Conservation (phyloP, 164 flowering plant genomes). For the Brasenia schreberi region DNA sequence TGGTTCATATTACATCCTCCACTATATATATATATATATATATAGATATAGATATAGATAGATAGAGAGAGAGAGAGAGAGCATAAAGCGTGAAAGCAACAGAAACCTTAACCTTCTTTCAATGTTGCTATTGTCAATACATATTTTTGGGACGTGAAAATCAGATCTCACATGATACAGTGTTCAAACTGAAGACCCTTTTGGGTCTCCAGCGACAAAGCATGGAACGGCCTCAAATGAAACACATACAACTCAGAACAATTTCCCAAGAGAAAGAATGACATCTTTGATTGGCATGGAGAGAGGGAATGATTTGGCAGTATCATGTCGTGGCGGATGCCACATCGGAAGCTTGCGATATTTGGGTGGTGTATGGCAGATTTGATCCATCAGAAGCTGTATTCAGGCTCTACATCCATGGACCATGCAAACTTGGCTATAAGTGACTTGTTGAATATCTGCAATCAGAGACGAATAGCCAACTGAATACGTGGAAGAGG, state of each 20-base stretch:
- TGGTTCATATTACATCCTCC: too few relatives aligned
- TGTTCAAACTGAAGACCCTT: not conserved
- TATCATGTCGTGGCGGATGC: conserved; percentile 1
- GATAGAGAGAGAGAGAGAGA: too few relatives aligned
- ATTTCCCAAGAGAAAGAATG: not conserved
- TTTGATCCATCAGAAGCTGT: conserved; percentile 56
- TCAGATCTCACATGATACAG: not conserved
- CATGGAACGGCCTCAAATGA: not conserved
- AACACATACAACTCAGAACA: not conserved
- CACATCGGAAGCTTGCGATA: not conserved
- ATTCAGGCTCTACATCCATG: conserved; percentile 84
- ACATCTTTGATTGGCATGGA: not conserved
- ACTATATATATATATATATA: too few relatives aligned
- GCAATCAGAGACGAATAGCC: conserved; percentile 7
- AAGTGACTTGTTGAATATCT: conserved; percentile 90
- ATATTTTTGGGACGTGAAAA: too few relatives aligned
- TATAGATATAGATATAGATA: too few relatives aligned
- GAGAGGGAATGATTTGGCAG: not conserved
- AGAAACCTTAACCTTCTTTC: too few relatives aligned
- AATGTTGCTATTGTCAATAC: too few relatives aligned
- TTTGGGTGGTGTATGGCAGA: not conserved
- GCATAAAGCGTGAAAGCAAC: too few relatives aligned
- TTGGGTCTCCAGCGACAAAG: not conserved
- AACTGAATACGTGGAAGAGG: not conserved
- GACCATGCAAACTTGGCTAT: conserved; percentile 94